These are phyloP conservation scores for Lichtheimia corymbifera DNA, from an alignment of 371 early-diverging fungal genomes.

Conservation along the genomic window DNA sequence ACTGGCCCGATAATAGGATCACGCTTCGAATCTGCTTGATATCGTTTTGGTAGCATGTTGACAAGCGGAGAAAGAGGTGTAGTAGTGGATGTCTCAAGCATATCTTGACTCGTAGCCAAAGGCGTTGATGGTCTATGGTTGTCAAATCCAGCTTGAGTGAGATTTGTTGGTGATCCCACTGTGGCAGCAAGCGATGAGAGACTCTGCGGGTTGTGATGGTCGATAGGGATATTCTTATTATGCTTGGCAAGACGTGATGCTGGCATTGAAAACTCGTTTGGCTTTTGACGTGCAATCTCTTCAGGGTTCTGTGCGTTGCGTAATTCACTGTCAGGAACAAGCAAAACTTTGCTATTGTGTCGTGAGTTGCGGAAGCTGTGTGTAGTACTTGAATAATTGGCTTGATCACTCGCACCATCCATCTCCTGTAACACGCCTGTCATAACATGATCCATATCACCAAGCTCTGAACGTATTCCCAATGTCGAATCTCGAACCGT, in stretches of 20 bases:
- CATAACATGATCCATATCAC: constrained; percentile 31
- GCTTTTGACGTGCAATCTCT: constrained; percentile 39
- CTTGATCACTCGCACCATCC: constrained; percentile 5
- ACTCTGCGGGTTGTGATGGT: constrained; percentile 15
- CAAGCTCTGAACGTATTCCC: constrained; percentile 25
- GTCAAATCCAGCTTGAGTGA: constrained; percentile 3
- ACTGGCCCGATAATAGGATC: constrained; percentile 41
- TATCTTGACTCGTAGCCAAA: too few relatives aligned
- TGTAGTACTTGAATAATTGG: constrained; percentile 13
- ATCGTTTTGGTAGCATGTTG: constrained; percentile 32
- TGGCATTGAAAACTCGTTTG: constrained; percentile 42
- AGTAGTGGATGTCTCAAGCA: constrained; percentile 14
- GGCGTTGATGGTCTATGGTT: too few relatives aligned
- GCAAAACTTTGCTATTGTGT: constrained; percentile 24
- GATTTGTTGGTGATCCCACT: constrained; percentile 23
- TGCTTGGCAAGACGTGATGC: constrained; percentile 20
- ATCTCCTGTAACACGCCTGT: constrained; percentile 31
- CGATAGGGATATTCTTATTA: constrained; percentile 19
- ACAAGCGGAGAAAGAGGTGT: constrained; percentile 7
- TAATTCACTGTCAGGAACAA: constrained; percentile 9
- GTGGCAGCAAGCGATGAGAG: constrained; percentile 7
- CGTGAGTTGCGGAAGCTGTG: constrained; percentile 17
- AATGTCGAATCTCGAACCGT: constrained; percentile 11
- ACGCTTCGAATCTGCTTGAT: constrained; percentile 22
- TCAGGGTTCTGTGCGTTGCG: constrained; percentile 36